Evolutionary conservation across 1,139 yeast genomes (phyloP), one percentile per base, ranked within the genome.

Genomic region (Magnusiomyces sp.): DNA sequence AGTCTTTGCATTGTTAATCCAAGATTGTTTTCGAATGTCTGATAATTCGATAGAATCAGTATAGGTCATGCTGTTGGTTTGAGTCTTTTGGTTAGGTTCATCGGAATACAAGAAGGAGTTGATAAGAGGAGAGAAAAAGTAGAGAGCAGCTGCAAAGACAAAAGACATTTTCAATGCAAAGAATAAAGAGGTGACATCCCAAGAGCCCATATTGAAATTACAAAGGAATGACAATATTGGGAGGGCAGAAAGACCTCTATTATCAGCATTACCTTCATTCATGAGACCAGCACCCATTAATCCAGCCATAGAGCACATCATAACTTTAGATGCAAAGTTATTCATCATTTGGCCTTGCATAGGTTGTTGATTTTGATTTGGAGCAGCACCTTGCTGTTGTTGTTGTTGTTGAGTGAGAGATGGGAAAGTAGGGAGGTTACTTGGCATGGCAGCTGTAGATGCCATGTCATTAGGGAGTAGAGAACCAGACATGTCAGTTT

Each of bases 251-350:
- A 68, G 57, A 5, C 68, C 68, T 10, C 60, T 63, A 20, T 61
- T 49, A 45, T 58, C 58, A 17, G 50, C 58, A 10, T 51, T 54
- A 42, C 56, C 58, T 29, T 64, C 65, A 32, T 51, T 47, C 58
- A 65, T 60, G 53, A 67, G 57, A 34, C 67, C 64, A 9, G 69
- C 60, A 19, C 63, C 69, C 64, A 67, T 64, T 54, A 68, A 55
- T 10, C 71, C 71, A 6, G 71, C 71, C 67, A 68, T 66, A 7
- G 69, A 59, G 41, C 67, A 64, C 62, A 68, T 61, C 61, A 68
- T 62, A 19, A 62, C 60, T 53, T 66, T 66, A 38, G 66, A 59
- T 41, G 62, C 56, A 40, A 51, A 49, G 39, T 43, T 52, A 33
- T 33, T 42, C n/a, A 34, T n/a, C 38, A 34, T 34, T 34, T 34